Evolutionary conservation across 345 rosid genomes (phyloP), one percentile per base, ranked within the genome.

Genomic region (Gynandropsis gynandra): DNA sequence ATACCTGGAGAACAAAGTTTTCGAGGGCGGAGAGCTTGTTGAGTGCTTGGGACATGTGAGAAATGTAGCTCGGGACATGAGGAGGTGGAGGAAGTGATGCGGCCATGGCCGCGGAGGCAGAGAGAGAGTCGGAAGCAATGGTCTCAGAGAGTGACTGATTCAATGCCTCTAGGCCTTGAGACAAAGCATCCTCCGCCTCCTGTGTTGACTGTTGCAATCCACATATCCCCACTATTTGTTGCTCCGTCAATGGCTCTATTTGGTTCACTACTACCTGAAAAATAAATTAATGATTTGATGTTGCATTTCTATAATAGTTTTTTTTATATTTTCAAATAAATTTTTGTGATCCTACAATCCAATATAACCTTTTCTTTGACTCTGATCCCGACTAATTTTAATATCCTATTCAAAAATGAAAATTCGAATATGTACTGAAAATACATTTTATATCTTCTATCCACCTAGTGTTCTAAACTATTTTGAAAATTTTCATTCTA

Each of bases 1-100:
- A n/a, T 70, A 93, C 99, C 99, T 93, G 97, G 65, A 88, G 79
- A 52, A 93, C 95, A 40, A 88, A 85, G 37, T 83, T 83, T 71
- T 93, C 94, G 12, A 85, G 72, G 10, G 90, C 60, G 24, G 97
- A 83, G 66, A 93, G 97, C 77, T 93, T 93, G 80, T 72, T 93
- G 72, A 93, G 85, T 67, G 97, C 99, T 1, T 75, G 29, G 42
- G 97, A 86, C 99, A 93, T 93, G 40, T 88, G 97, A 42, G 86
- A 81, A 97, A 93, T 93, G 77, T 81, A 88, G 74, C 81, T 93
- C 17, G 82, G 73, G 85, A 88, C 74, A 73, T 83, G 83, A 9
- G 95, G 86, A n/a, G n/a, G n/a, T 69, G 80, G 76, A 14, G 84
- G 83, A 24, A 24, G 5, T 5, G 29, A 2, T 5, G 29, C 29